Evolutionary conservation across 306 rosid species (phyloP).

Genomic region (cucumber (Cucumis sativus)): Cucumber_9930_V3 NC_026657.2:32925001-32925500

Average conservation of each 20-base stretch:
- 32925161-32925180: neutral
- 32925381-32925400: neutral
- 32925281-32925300: neutral
- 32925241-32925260: neutral
- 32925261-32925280: neutral
- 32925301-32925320: neutral
- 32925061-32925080: too few species aligned
- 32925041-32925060: neutral
- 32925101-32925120: neutral
- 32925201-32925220: neutral
- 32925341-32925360: neutral
- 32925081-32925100: neutral
- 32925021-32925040: too few species aligned
- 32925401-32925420: neutral
- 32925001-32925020: neutral
- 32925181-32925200: neutral
- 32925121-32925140: neutral
- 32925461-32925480: slow-evolving; percentile 39
- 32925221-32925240: neutral
- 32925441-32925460: slow-evolving; percentile 53
- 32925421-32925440: slow-evolving; percentile 51
- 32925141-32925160: neutral
- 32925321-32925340: neutral
- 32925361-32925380: neutral
- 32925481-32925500: slow-evolving; percentile 72